Evolutionary conservation across 2,329 filamentous ascomycete genomes (phyloP), one percentile per base, ranked within the genome.

Genomic region (Penicillium sp.): DNA sequence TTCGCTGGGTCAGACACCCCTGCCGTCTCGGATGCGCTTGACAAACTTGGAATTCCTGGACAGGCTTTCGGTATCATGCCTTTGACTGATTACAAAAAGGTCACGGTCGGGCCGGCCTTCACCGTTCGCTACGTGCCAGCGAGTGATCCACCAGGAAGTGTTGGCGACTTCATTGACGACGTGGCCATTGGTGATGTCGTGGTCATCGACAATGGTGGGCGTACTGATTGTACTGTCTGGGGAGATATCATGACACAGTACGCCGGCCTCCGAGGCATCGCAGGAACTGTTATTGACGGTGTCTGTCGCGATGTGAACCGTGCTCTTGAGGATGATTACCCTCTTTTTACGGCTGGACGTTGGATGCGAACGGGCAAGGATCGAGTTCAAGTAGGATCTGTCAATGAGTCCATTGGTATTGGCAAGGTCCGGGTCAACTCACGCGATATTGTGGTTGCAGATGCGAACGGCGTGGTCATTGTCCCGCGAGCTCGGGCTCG

Each of bases 171-270:
- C 55, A 70, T 73, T 31, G 70, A 73, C 47, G 68, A 72, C 13
- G 68, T 72, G 14, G 68, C 68, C 5, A 29, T 50, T 2, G 65
- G 69, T 0, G 70, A 74, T 51, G 47, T 73, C 0, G 63, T 74
- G 0, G 69, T 74, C 1, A 73, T 73, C 31, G 70, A 73, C 47
- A 74, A 74, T 11, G 61, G 65, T 3, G 69, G 70, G 14, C 70
- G 72, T 33, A 73, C 62, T 0, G 69, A 73, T 31, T 74, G 72
- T 16, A 74, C 72, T 2, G 68, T 73, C 4, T 73, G 71, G 71
- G 71, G 71, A 1, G 71, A 74, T 52, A 73, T 73, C 1, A 73
- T 73, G 70, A 74, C 71, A 0, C 69, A 73, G 53, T 74, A 73
- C 19, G 69, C 71, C 3, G 67, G 69, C 3, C 31, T 71, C 2